Evolutionary conservation across 1,284 basidiomycete genomes (phyloP).

Genomic region (Cryptococcus sp.): DNA sequence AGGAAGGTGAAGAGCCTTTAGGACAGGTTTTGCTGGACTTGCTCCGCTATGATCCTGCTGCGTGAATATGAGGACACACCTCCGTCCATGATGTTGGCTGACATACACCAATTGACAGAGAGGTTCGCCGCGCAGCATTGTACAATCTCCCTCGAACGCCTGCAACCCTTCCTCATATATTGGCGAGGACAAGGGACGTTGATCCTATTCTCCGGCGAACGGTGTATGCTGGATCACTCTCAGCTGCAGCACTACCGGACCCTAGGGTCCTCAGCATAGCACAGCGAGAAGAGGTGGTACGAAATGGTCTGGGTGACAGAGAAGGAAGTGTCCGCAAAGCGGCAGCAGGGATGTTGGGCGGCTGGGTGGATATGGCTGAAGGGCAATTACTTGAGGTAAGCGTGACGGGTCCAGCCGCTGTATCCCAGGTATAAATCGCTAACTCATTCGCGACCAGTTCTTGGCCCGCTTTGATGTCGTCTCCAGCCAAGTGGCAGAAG

Average conservation of each 20-base stretch:
- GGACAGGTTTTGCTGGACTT: constrained; percentile 71
- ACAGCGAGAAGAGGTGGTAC: constrained; percentile 75
- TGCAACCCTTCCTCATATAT: constrained; percentile 65
- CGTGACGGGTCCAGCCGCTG: background rate
- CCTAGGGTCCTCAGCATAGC: constrained; percentile 70
- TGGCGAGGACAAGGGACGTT: constrained; percentile 80
- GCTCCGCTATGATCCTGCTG: constrained; percentile 71
- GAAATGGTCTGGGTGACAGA: constrained; percentile 83
- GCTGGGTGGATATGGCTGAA: constrained; percentile 68
- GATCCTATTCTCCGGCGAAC: constrained; percentile 80
- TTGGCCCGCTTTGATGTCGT: constrained; percentile 66
- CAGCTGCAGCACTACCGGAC: constrained; percentile 60
- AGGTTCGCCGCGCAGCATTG: constrained; percentile 85
- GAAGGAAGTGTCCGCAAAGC: constrained; percentile 80
- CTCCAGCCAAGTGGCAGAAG: constrained; percentile 63
- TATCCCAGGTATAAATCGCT: background rate
- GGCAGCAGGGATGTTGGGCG: constrained; percentile 71
- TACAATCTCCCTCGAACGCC: constrained; percentile 71
- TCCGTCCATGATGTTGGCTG: background rate
- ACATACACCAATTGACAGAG: constrained; percentile 52
- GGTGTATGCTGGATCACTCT: constrained; percentile 68
- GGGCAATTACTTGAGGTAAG: constrained; percentile 57
- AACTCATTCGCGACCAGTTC: constrained; percentile 57
- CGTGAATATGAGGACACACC: constrained; percentile 59
- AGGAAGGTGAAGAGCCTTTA: constrained; percentile 66